Percentiles rank a stretch among this genome's conserved stretches.
These are phyloP conservation scores for Hymenoscyphus fructigenus DNA, from an alignment of 2,329 filamentous ascomycete genomes.

Conservation along the genomic window DNA sequence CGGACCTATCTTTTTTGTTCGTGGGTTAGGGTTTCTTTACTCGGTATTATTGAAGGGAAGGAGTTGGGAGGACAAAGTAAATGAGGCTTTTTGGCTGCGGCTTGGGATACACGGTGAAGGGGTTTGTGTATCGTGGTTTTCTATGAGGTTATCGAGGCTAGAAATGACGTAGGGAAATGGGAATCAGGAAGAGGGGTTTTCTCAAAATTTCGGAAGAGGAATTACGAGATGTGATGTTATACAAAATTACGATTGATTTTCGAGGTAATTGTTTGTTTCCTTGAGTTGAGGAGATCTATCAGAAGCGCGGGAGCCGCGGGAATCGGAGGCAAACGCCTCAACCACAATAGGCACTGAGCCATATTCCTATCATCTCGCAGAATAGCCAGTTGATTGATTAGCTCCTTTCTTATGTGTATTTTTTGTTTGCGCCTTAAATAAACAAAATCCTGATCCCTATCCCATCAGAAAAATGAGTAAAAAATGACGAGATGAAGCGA, in stretches of 20 bases:
- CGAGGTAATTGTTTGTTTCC: background rate
- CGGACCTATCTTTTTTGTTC: background rate
- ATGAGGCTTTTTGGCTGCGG: too few species aligned
- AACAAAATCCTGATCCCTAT: too few species aligned
- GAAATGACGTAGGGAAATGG: too few species aligned
- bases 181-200: background rate
- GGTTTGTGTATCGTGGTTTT: too few species aligned
- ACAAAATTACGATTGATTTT: background rate
- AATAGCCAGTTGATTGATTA: too few species aligned
- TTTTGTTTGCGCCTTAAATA: too few species aligned
- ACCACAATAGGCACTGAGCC: background rate
- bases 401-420: too few species aligned
- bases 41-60: background rate
- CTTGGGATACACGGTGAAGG: too few species aligned
- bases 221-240: background rate
- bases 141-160: background rate
- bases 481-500: too few species aligned
- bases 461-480: too few species aligned
- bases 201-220: background rate
- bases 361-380: background rate
- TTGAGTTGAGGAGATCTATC: slow-evolving; percentile 3
- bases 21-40: background rate
- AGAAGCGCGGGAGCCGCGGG: background rate
- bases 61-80: too few species aligned
- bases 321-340: background rate